Evolutionary conservation across 2,329 filamentous ascomycete genomes (phyloP).

Genomic region (Colletotrichum sp.): DNA sequence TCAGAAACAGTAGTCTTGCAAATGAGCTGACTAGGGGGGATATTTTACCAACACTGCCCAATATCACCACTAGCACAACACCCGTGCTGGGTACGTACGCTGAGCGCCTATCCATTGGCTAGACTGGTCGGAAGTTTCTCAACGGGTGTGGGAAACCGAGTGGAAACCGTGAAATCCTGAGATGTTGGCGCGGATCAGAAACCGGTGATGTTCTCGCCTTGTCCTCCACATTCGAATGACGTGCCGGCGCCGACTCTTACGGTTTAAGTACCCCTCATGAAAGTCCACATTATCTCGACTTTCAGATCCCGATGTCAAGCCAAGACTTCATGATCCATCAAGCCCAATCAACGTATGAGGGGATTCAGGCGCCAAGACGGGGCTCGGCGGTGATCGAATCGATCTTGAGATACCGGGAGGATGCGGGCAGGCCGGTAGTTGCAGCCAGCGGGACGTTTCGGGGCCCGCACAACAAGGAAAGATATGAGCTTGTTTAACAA

Average conservation of each 20-base stretch:
- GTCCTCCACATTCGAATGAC: background rate
- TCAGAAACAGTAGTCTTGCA: background rate
- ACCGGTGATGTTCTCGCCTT: background rate
- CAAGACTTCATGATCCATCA: background rate
- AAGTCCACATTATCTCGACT: background rate
- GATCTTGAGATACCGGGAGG: background rate
- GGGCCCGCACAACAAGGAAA: background rate
- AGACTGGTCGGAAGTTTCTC: background rate
- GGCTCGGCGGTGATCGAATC: background rate
- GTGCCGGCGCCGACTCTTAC: background rate
- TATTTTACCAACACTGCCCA: background rate
- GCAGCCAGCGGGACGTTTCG: background rate
- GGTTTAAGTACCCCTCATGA: background rate
- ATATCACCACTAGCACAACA: background rate
- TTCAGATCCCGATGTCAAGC: background rate
- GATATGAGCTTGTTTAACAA: background rate
- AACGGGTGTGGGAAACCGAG: background rate
- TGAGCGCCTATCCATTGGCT: background rate
- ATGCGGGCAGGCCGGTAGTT: background rate
- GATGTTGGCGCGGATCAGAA: background rate
- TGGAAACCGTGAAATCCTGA: background rate
- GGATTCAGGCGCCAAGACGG: background rate
- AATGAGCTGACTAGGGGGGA: background rate
- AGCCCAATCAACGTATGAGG: background rate
- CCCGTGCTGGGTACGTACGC: background rate